Percentiles rank a stretch among this genome's conserved stretches.
These are phyloP conservation scores for Calocybe indica DNA, from an alignment of 768 basidiomycete genomes.

Conservation along the genomic window DNA sequence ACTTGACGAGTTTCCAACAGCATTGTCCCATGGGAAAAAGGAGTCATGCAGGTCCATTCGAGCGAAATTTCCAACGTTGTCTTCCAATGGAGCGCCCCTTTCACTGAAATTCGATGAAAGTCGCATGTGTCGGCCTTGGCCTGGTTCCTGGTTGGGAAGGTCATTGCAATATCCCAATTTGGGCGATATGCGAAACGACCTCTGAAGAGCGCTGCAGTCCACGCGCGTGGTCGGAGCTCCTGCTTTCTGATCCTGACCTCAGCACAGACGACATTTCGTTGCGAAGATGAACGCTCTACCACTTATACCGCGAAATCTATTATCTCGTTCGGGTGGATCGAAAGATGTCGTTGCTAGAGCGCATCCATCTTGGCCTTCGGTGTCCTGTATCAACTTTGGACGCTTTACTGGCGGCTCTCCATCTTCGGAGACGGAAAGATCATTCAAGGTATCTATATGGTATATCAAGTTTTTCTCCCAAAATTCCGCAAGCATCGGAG, in stretches of 20 bases:
- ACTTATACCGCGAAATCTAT: background rate
- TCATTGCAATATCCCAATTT: background rate
- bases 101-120: too few species aligned
- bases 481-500: conserved; percentile 61
- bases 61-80: too few species aligned
- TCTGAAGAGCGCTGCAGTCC: conserved; percentile 47
- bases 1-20: conserved; percentile 58
- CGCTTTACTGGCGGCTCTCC: conserved; percentile 40
- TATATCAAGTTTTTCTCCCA: conserved; percentile 71
- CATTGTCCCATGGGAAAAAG: conserved; percentile 82
- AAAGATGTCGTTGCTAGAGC: background rate
- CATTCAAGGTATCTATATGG: conserved; percentile 47
- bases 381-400: conserved; percentile 20
- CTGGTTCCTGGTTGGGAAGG: conserved; percentile 58
- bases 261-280: background rate
- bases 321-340: background rate
- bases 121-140: conserved; percentile 54
- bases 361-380: background rate
- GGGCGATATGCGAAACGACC: conserved; percentile 23
- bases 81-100: too few species aligned
- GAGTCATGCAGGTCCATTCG: conserved; percentile 46
- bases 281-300: conserved; percentile 1
- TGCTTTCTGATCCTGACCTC: conserved; percentile 1
- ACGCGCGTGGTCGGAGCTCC: background rate
- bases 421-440: too few species aligned